Percentiles rank a stretch among this genome's conserved stretches.
phyloP scores from a whole-genome alignment of 495 filamentous ascomycete species.

The Hypoxylon fragiforme region DNA sequence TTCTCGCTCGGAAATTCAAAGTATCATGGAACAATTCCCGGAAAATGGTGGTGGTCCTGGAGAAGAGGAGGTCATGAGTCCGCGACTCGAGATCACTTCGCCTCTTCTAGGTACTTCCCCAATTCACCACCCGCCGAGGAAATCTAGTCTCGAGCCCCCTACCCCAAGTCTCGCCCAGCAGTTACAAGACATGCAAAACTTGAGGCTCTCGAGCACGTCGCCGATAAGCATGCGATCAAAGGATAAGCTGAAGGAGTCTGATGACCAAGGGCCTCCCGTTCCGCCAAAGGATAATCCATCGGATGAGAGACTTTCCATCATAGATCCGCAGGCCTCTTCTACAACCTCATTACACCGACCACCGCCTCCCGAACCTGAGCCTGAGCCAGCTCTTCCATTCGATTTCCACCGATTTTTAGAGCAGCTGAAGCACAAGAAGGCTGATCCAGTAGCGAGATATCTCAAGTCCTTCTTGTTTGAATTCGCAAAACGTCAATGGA shows the following conservation, averaged over 20 bases:
- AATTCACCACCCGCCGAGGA: conserved; percentile 73
- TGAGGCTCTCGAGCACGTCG: conserved; percentile 46
- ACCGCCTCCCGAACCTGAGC: conserved; percentile 81
- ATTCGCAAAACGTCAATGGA: conserved; percentile 98
- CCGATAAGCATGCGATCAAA: conserved; percentile 42
- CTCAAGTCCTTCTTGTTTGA: conserved; percentile 91
- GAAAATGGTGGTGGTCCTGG: conserved; percentile 66
- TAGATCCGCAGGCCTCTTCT: conserved; percentile 53
- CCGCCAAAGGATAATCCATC: conserved; percentile 53
- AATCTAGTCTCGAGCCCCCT: conserved; percentile 78
- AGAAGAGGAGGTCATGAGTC: conserved; percentile 80
- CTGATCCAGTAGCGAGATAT: conserved; percentile 94
- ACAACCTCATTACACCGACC: conserved; percentile 64
- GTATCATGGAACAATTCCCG: conserved; percentile 87
- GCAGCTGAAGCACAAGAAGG: conserved; percentile 91
- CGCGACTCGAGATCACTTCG: conserved; percentile 71
- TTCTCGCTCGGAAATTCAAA: conserved; percentile 87
- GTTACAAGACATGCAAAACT: conserved; percentile 51
- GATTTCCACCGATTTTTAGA: conserved; percentile 98
- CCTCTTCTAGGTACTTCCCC: conserved; percentile 64
- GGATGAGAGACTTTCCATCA: conserved; percentile 39
- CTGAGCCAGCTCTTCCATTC: conserved; percentile 87
- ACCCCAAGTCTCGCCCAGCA: conserved; percentile 50
- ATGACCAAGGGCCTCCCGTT: conserved; percentile 54
- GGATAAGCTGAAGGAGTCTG: conserved; percentile 40